A percentile compares a stretch with the other conserved stretches of the same genome.
Conservation (phyloP, 1,284 basidiomycete species). For the Cerrena zonata region DNA sequence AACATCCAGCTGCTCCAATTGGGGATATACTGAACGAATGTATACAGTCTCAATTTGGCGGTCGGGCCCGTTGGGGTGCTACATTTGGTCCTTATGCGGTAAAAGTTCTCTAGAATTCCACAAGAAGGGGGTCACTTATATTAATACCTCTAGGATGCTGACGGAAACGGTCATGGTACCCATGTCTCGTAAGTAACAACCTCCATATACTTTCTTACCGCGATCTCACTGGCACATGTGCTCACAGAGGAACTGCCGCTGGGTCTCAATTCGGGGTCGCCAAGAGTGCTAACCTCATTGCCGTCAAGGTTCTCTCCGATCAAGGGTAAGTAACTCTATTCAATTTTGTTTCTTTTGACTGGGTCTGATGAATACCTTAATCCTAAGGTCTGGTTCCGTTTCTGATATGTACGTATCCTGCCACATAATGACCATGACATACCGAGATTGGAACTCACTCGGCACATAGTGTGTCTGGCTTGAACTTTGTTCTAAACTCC, state of each 20-base stretch:
- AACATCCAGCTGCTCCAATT: not conserved
- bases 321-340: constrained; percentile 38
- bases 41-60: constrained; percentile 52
- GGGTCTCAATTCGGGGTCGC: constrained; percentile 64
- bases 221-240: constrained; percentile 16
- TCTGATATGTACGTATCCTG: constrained; percentile 18
- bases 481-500: constrained; percentile 37
- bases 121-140: not conserved
- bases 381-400: constrained; percentile 37
- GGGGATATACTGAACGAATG: not conserved
- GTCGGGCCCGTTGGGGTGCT: constrained; percentile 63
- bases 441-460: not conserved
- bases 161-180: constrained; percentile 53
- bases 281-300: constrained; percentile 60
- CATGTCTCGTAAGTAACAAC: constrained; percentile 32
- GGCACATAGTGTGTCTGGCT: constrained; percentile 42
- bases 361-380: constrained; percentile 44
- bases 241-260: constrained; percentile 46
- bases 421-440: not conserved
- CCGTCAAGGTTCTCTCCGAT: constrained; percentile 70
- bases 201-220: not conserved
- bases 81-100: constrained; percentile 33
- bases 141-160: constrained; percentile 37
- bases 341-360: constrained; percentile 19
- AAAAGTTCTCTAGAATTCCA: not conserved